Evolutionary conservation across 441 rosid genomes (phyloP), one percentile per base, ranked within the genome.

Genomic region (Mallotus repandus): DNA sequence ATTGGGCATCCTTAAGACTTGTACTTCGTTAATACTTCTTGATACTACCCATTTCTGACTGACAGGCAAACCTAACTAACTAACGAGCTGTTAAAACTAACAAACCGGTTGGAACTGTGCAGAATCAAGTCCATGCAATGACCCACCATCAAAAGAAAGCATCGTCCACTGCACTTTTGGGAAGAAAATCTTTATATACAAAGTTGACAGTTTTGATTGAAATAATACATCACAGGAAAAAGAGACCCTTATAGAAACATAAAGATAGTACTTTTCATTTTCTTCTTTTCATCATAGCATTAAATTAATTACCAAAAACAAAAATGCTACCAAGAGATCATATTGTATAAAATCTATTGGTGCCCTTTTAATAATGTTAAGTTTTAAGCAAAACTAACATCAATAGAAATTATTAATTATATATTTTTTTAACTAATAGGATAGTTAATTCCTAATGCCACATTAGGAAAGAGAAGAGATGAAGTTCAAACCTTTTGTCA

Each of bases 131-230:
- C 45, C 63, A 29, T 56, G 13, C 48, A 55, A 6, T 64, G 64
- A 54, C 77, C 60, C 60, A 57, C 77, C 71, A n/a, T 9, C 5
- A 25, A 53, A 41, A 4, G 5, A 56, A 43, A 43, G 41, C 41
- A 43, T 63, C 4, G 8, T 41, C 15, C 49, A 5, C 18, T 22
- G 70, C 46, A n/a, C n/a, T 50, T 62, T 22, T 29, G 50, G 19
- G 6, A 29, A 18, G 4, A 52, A 29, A 15, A 12, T 19, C 4
- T 12, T 8, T 18, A 62, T 35, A 16, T 0, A 8, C 41, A 16
- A 35, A 6, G 4, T 10, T 32, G 21, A 15, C 50, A 35, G 38
- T 29, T 15, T 14, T 13, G 52, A 11, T 50, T 50, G 54, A 12
- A 50, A 16, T 50, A 12, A 13, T 48, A 9, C 54, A 15, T 12